Evolutionary conservation across 345 rosid species (phyloP).

Genomic region (Conringia planisiliqua): DNA sequence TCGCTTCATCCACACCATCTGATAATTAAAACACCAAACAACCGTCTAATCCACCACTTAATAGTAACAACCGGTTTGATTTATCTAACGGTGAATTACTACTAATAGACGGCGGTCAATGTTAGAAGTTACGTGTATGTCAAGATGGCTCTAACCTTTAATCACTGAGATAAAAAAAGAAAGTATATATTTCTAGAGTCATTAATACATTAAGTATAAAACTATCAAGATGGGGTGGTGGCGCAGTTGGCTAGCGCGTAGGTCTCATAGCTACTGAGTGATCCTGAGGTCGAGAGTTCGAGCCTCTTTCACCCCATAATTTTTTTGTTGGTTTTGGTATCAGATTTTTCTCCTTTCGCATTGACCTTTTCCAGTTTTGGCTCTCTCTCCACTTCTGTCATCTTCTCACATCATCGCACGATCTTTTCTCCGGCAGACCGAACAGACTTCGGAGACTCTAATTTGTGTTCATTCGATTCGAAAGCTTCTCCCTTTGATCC

Average conservation of each 20-base stretch:
- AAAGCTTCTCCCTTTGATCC: background rate
- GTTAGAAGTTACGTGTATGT: background rate
- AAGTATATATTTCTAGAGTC: too few species aligned
- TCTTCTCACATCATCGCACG: conserved; percentile 21
- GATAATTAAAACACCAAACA: background rate
- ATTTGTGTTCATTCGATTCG: background rate
- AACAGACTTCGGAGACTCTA: background rate
- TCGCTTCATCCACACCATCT: background rate
- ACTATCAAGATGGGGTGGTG: too few species aligned
- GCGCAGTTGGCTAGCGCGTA: conserved; percentile 96
- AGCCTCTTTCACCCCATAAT: conserved; percentile 88
- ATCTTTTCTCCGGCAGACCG: background rate
- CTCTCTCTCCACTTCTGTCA: conserved; percentile 9
- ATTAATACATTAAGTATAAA: too few species aligned
- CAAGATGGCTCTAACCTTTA: background rate
- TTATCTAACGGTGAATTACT: background rate
- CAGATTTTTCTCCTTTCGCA: background rate
- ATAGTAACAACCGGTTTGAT: background rate
- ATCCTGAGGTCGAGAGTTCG: conserved; percentile 99
- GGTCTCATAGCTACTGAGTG: conserved; percentile 79
- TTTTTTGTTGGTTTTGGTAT: background rate
- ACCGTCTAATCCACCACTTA: background rate
- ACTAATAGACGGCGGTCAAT: background rate
- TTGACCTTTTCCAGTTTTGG: conserved; percentile 6
- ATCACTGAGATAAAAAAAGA: background rate